Percentiles rank a stretch among this genome's conserved stretches.
These are phyloP conservation scores for Candida glucosophila DNA, from an alignment of 1,139 yeast genomes.

Conservation along the genomic window DNA sequence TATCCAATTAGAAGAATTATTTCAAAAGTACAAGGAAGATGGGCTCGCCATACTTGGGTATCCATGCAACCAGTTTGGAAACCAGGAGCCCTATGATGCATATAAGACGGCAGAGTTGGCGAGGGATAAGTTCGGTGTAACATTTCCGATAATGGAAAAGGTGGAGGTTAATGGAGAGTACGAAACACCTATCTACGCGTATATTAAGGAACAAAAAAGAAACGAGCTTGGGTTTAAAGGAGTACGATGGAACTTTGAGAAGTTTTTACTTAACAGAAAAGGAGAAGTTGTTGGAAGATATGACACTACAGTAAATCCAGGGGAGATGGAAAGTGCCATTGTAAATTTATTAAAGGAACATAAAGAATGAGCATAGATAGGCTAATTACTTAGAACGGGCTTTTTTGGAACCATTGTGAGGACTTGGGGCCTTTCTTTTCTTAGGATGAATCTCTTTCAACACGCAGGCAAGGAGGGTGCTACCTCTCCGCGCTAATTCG, in stretches of 20 bases:
- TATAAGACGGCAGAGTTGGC: slow-evolving; percentile 36
- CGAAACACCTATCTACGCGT: slow-evolving; percentile 75
- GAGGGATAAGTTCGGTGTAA: slow-evolving; percentile 41
- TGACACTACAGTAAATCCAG: slow-evolving; percentile 63
- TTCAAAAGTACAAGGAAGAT: slow-evolving; percentile 66
- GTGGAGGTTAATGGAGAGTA: slow-evolving; percentile 81
- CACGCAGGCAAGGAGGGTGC: slow-evolving; percentile 56
- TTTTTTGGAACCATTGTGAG: no score
- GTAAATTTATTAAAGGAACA: slow-evolving; percentile 13
- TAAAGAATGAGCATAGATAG: no score
- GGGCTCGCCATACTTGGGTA: slow-evolving; percentile 81
- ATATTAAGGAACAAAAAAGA: slow-evolving; percentile 48
- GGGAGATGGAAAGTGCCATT: slow-evolving; percentile 41
- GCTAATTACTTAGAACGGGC: no score
- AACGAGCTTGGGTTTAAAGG: slow-evolving; percentile 38
- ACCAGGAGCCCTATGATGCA: slow-evolving; percentile 36
- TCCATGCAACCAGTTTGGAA: slow-evolving; percentile 72
- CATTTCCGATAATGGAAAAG: slow-evolving; percentile 84
- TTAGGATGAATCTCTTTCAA: slow-evolving; percentile 44
- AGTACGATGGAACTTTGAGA: slow-evolving; percentile 45
- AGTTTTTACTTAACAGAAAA: slow-evolving; percentile 36
- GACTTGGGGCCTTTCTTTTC: no score
- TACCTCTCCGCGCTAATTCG: slow-evolving; percentile 62
- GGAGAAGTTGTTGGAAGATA: slow-evolving; percentile 51
- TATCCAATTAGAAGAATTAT: slow-evolving; percentile 69